Evolutionary conservation across 2,329 filamentous ascomycete species (phyloP), one percentile per base, ranked within the genome.

Genomic region (Coniochaeta prunicola): DNA sequence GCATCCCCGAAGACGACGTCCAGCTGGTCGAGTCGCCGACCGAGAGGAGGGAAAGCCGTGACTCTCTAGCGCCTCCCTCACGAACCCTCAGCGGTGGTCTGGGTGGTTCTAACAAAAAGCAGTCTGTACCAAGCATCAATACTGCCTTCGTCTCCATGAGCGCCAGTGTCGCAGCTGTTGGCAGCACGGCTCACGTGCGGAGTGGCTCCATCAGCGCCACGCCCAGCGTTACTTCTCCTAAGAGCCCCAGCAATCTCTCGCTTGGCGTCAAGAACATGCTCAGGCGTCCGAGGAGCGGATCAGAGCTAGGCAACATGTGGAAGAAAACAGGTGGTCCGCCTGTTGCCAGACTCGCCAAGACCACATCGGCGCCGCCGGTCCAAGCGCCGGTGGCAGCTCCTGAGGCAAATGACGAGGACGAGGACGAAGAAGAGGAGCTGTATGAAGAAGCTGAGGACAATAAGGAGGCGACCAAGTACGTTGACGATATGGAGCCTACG

Each of bases 401-500:
- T 2, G 71, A 72, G 59, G 59, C 70, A 59, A n/a, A n/a, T n/a
- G 76, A 77, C 21, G 77, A 79, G 12, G 73, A 77, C 24, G 79
- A 80, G 2, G 76, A 78, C 1, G 81, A 82, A 3, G 73, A 78
- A 1, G 83, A 86, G 3, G 84, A 88, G 0, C 84, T 88, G 2
- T 83, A 86, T 1, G 84, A 87, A 38, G 87, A 88, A 38, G 77
- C 77, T 31, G 84, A 86, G 7, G 73, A 87, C 62, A 83, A 80
- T 54, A 81, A 84, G 68, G 84, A 88, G 54, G 78, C 86, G 5
- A 78, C 78, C 38, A 82, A 86, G 60, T 74, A 84, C 15, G 83
- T 85, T 33, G 84, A 90, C 64, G 79, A 82, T 10, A 88, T 93
- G 61, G 80, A 85, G 10, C 89, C 92, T 1, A 92, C 85, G 19